phyloP scores from a whole-genome alignment of 75 land plant genomes.

The Picea glauca region DNA sequence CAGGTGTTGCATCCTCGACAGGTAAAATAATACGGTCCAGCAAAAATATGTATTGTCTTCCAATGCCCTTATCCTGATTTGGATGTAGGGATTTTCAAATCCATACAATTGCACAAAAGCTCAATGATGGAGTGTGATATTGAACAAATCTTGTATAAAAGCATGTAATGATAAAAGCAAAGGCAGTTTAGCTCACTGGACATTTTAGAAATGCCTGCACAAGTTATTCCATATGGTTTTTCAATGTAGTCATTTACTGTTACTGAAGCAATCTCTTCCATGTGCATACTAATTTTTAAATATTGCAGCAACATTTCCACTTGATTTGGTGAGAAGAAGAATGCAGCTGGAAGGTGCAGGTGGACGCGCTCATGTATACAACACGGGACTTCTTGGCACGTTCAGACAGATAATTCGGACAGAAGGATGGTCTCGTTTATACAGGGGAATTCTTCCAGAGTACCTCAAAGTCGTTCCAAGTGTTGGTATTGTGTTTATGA shows the following conservation, averaged over 20 bases:
- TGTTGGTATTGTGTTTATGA: slow-evolving; percentile 94
- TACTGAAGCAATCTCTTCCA: neutral
- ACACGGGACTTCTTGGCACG: slow-evolving; percentile 58
- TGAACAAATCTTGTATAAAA: neutral
- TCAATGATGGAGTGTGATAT: neutral
- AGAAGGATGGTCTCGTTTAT: slow-evolving; percentile 70
- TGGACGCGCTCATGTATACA: slow-evolving; percentile 75
- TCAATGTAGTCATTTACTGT: neutral
- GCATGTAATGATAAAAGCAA: neutral
- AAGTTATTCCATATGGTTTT: neutral
- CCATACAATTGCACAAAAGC: neutral
- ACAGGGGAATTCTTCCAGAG: slow-evolving; percentile 84
- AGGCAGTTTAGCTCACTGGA: neutral
- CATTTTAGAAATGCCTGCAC: neutral
- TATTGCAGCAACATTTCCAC: slow-evolving; percentile 72
- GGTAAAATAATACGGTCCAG: slow-evolving; percentile 15
- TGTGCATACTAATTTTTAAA: neutral
- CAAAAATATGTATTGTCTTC: neutral
- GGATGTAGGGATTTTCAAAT: neutral
- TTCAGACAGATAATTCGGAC: slow-evolving; percentile 47
- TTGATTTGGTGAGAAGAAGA: slow-evolving; percentile 81
- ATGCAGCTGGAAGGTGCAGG: slow-evolving; percentile 90
- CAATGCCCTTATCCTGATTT: neutral
- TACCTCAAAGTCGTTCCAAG: slow-evolving; percentile 90
- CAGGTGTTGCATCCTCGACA: slow-evolving; percentile 89